Evolutionary conservation across 768 basidiomycete genomes (phyloP), one percentile per base, ranked within the genome.

Genomic region (Pleurotus ostreatus): DNA sequence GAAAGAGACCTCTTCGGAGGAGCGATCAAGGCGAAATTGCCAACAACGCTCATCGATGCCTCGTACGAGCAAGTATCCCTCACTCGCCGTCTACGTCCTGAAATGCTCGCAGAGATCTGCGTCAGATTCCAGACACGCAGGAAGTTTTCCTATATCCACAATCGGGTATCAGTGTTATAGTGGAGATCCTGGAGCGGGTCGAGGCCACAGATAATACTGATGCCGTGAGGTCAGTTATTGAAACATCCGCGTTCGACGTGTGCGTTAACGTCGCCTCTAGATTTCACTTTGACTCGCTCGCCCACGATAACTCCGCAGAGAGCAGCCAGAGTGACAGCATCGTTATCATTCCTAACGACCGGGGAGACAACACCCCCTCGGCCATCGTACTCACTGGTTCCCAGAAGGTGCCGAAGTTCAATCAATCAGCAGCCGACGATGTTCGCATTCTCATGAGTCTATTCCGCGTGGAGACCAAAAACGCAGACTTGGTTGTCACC

Each of bases 101-200:
- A 34, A 57, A 48, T 13, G 18, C 37, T 59, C 53, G 23, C 57
- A 82, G 80, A 23, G 70, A 77, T 60, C 46, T 78, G 11, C 92
- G 96, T 54, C 91, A 98, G 71, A 77, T 99, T 11, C 95, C 97
- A 12, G 89, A 98, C 67, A 93, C 84, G 3, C 96, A 99, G 70
- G 97, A 98, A 66, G 96, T 97, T 41, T 89, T 93, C 71, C 68
- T 97, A 55, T 86, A 85, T 55, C 80, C 81, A 5, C 70, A 82
- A 47, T 88, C 85, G 4, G 78, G 78, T 48, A 74, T 85, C 61
- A 93, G 88, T 65, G 79, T 95, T 59, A 80, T 98, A 49, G 71
- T 97, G 23, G 97, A 99, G 66, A 81, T 97, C 20, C 73, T 98
- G 11, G 70, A 92, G 67, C 77, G 84, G 57, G 92, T 96, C 22